Percentiles rank a stretch among this genome's conserved stretches.
Conservation (phyloP, 2,329 filamentous ascomycete species). For the Pseudocercospora musae region DNA sequence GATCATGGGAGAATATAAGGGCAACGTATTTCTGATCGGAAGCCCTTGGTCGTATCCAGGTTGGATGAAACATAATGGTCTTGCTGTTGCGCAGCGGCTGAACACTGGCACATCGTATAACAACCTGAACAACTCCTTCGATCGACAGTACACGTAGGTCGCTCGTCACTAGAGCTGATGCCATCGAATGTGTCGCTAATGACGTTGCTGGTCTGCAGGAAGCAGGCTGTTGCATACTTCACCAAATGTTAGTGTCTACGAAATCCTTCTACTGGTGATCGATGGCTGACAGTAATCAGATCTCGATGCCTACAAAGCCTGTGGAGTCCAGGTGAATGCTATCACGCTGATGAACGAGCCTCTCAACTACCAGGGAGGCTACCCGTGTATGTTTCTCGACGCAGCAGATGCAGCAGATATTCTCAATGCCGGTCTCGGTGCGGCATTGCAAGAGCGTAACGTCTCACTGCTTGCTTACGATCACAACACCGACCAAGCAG, state of each 20-base stretch:
- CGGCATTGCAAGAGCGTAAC: slow-evolving; percentile 19
- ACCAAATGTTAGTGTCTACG: neutral
- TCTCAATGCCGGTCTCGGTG: slow-evolving; percentile 32
- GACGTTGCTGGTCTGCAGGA: neutral
- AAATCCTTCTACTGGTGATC: neutral
- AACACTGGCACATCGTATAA: slow-evolving; percentile 14
- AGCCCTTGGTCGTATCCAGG: slow-evolving; percentile 40
- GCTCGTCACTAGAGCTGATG: slow-evolving; percentile 40
- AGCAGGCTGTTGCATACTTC: neutral
- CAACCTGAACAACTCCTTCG: slow-evolving; percentile 36
- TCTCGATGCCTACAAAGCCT: slow-evolving; percentile 34
- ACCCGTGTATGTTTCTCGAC: slow-evolving; percentile 40
- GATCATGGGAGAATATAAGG: slow-evolving; percentile 37
- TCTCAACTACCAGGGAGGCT: slow-evolving; percentile 38
- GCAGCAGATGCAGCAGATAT: slow-evolving; percentile 35
- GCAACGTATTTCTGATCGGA: slow-evolving; percentile 36
- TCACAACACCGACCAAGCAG: slow-evolving; percentile 39
- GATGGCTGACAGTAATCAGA: neutral
- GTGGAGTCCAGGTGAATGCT: slow-evolving; percentile 37
- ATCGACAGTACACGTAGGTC: slow-evolving; percentile 34
- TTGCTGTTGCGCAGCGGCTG: slow-evolving; percentile 29
- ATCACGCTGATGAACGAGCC: slow-evolving; percentile 42
- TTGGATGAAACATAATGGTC: slow-evolving; percentile 42
- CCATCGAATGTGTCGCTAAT: neutral
- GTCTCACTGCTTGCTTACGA: slow-evolving; percentile 40